Evolutionary conservation across 331 rosid genomes (phyloP).

Genomic region (Acacia pycnantha): DNA sequence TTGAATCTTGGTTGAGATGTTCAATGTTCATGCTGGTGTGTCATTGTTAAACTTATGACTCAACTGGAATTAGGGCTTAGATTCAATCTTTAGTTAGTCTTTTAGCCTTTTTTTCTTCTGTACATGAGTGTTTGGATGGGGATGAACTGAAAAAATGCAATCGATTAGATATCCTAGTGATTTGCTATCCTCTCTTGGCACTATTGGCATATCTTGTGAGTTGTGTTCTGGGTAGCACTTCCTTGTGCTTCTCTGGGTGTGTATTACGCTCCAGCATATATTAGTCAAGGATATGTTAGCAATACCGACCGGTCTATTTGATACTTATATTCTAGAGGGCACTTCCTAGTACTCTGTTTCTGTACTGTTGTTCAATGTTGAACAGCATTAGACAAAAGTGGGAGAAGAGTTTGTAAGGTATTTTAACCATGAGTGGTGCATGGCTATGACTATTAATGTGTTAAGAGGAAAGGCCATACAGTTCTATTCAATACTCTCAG

Average conservation of each 20-base stretch:
- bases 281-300: neutral
- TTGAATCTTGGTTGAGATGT: neutral
- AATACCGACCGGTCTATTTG: neutral
- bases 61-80: neutral
- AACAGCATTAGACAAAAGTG: neutral
- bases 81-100: neutral
- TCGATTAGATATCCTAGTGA: neutral
- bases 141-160: neutral
- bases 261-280: neutral
- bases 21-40: conserved; percentile 1
- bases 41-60: conserved; percentile 14
- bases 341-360: neutral
- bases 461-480: neutral
- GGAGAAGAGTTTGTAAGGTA: neutral
- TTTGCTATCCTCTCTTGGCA: neutral
- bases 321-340: neutral
- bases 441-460: conserved; percentile 16
- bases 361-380: neutral
- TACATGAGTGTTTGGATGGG: neutral
- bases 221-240: neutral
- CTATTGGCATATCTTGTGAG: neutral
- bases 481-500: neutral
- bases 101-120: neutral
- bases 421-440: neutral
- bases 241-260: neutral